These are phyloP conservation scores for Trichoderma brevicompactum DNA, from an alignment of 2,329 filamentous ascomycete genomes.

Conservation along the genomic window DNA sequence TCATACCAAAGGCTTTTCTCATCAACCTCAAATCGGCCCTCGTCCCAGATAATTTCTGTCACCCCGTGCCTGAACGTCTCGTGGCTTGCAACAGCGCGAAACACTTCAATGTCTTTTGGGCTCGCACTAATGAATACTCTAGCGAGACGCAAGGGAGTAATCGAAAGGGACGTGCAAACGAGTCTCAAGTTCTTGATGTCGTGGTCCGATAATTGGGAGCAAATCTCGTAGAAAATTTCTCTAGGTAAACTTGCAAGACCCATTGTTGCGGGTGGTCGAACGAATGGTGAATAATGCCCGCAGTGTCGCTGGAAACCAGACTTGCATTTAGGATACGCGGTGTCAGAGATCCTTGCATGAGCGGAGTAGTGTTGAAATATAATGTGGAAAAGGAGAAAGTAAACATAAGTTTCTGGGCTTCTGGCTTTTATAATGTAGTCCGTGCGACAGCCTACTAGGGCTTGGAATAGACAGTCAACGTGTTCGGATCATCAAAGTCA, in stretches of 20 bases:
- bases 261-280: too few species aligned
- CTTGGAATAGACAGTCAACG: too few species aligned
- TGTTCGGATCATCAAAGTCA: too few species aligned
- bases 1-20: background rate
- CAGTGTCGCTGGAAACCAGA: too few species aligned
- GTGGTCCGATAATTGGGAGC: background rate
- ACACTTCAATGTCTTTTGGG: constrained; percentile 7
- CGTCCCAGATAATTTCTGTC: constrained; percentile 7
- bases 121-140: background rate
- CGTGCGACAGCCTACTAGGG: too few species aligned
- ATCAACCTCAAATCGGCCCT: background rate
- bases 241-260: background rate
- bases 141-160: background rate
- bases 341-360: too few species aligned
- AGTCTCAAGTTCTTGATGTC: constrained; percentile 3
- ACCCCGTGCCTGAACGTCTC: background rate
- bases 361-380: too few species aligned
- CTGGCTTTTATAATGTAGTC: too few species aligned
- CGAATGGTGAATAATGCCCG: too few species aligned
- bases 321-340: too few species aligned
- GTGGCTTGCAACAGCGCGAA: constrained; percentile 10
- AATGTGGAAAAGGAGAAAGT: too few species aligned
- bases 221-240: background rate
- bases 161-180: background rate
- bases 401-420: too few species aligned